Conservation (phyloP, 306 rosid genomes). For the Dryas drummondii region DNA sequence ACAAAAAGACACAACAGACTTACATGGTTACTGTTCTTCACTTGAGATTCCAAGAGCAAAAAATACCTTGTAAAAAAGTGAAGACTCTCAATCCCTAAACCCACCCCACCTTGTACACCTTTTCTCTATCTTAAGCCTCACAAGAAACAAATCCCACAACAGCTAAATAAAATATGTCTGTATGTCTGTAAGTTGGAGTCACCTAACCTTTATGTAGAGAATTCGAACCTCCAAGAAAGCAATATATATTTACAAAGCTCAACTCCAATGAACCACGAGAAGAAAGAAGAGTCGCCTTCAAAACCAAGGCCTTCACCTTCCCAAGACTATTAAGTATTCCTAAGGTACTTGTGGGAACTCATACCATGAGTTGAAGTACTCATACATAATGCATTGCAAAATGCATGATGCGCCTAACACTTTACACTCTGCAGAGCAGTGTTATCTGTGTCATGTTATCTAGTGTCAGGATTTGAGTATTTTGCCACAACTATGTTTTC, state of each 20-base stretch:
- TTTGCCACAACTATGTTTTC: not conserved
- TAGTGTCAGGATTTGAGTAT: not conserved
- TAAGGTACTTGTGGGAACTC: not conserved
- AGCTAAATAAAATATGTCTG: not conserved
- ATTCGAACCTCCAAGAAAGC: not conserved
- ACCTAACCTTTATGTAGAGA: not conserved
- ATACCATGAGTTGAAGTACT: not conserved
- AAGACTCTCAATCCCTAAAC: not conserved
- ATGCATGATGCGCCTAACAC: not conserved
- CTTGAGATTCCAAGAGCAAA: no score
- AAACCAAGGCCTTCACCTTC: not conserved
- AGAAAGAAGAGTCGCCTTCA: not conserved
- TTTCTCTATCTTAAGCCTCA: not conserved
- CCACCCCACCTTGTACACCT: not conserved
- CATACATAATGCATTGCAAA: not conserved
- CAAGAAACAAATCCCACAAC: not conserved
- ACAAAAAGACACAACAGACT: no score
- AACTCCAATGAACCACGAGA: not conserved
- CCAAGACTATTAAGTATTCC: not conserved
- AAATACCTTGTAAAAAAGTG: not conserved
- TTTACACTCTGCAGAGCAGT: not conserved
- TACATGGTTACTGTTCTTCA: no score
- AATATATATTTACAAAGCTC: not conserved
- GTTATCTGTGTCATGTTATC: not conserved
- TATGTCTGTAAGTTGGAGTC: not conserved